Percentiles rank a stretch among this genome's conserved stretches.
phyloP scores from a whole-genome alignment of 176 grass and related monocot genomes.

The Puccinellia tenuiflora region DNA sequence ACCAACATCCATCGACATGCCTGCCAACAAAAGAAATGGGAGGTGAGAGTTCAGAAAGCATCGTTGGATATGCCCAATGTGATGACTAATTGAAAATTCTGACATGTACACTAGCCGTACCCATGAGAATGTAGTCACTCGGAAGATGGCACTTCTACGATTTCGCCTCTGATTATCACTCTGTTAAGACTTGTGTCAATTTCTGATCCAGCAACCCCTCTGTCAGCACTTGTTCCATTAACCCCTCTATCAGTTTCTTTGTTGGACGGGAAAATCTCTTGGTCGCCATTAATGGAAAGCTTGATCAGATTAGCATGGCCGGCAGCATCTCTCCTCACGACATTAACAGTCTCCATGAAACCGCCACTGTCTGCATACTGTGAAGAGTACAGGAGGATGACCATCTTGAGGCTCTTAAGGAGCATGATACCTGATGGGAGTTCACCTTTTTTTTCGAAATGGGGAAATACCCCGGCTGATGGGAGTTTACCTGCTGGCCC shows the following conservation, averaged over 20 bases:
- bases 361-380: background rate
- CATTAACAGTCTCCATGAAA: background rate
- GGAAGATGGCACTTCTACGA: too few species aligned
- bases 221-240: background rate
- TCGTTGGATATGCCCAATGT: too few species aligned
- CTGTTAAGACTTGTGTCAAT: background rate
- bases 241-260: too few species aligned
- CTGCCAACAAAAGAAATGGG: background rate
- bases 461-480: too few species aligned
- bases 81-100: too few species aligned
- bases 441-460: too few species aligned
- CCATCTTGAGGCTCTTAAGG: background rate
- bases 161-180: too few species aligned
- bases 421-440: background rate
- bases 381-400: background rate
- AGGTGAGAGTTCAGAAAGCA: background rate
- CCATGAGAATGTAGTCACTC: too few species aligned
- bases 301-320: background rate
- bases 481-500: background rate
- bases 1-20: background rate
- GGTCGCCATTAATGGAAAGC: background rate
- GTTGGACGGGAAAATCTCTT: background rate
- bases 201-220: background rate
- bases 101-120: too few species aligned
- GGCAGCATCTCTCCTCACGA: background rate